These are phyloP conservation scores for Phytophthora pseudosyringae DNA, from an alignment of 352 stramenopile genomes.

Conservation along the genomic window DNA sequence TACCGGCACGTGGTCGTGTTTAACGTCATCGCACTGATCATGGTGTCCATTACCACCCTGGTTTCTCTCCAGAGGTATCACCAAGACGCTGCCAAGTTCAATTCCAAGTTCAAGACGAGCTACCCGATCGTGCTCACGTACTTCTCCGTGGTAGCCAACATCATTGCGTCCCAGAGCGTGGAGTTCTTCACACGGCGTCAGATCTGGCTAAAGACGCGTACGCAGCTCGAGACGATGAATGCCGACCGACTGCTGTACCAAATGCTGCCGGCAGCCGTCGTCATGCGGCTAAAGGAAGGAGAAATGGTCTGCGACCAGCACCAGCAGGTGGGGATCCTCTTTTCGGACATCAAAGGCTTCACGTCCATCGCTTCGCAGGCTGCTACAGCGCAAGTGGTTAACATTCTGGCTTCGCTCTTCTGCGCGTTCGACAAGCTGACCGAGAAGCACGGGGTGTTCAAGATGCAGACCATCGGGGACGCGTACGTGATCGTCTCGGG, in stretches of 20 bases:
- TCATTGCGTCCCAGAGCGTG: slow-evolving; percentile 80
- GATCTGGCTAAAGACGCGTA: slow-evolving; percentile 87
- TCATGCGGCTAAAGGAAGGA: slow-evolving; percentile 87
- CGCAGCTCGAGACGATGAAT: slow-evolving; percentile 86
- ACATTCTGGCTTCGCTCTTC: slow-evolving; percentile 93
- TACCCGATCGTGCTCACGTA: slow-evolving; percentile 86
- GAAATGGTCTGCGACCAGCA: slow-evolving; percentile 88
- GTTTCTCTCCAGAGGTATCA: slow-evolving; percentile 54
- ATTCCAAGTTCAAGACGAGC: slow-evolving; percentile 80
- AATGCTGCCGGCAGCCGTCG: slow-evolving; percentile 84
- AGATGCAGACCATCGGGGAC: slow-evolving; percentile 94
- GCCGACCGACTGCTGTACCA: slow-evolving; percentile 86
- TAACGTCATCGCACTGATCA: slow-evolving; percentile 60
- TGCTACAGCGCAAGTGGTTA: slow-evolving; percentile 87
- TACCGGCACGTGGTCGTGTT: slow-evolving; percentile 71
- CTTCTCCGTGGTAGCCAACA: slow-evolving; percentile 79
- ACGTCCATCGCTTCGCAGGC: slow-evolving; percentile 89
- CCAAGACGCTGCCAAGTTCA: slow-evolving; percentile 61
- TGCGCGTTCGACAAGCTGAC: slow-evolving; percentile 92
- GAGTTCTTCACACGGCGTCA: slow-evolving; percentile 86
- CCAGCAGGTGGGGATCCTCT: slow-evolving; percentile 89
- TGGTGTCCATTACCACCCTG: slow-evolving; percentile 56
- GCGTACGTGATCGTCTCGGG: slow-evolving; percentile 92
- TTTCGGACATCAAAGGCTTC: slow-evolving; percentile 93
- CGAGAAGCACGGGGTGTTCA: slow-evolving; percentile 93